Conservation (phyloP, 2,329 filamentous ascomycete genomes). For the Phaeosphaeria sp. region DNA sequence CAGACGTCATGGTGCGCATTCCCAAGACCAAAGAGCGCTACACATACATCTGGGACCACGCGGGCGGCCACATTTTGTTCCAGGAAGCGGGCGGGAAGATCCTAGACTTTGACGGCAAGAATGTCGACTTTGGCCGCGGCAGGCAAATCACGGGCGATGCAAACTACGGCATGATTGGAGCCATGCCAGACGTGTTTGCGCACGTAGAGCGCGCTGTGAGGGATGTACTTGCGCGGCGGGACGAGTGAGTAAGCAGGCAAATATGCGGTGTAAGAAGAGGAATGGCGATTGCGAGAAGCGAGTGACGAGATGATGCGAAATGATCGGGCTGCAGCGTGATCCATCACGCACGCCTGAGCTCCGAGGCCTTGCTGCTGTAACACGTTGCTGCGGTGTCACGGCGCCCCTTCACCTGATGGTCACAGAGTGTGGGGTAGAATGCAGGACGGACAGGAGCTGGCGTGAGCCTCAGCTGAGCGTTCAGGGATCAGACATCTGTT, state of each 20-base stretch:
- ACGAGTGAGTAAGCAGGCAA: not conserved
- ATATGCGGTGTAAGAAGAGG: not conserved
- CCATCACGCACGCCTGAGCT: not conserved
- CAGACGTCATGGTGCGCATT: conserved; percentile 58
- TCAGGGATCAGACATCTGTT: not conserved
- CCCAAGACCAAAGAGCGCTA: conserved; percentile 52
- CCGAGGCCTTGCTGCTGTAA: not conserved
- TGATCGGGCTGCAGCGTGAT: not conserved
- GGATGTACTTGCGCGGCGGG: conserved; percentile 25
- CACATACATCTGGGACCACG: conserved; percentile 63
- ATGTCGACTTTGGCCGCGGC: conserved; percentile 55
- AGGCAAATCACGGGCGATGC: conserved; percentile 39
- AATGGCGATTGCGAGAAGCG: not conserved
- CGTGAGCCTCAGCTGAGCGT: conserved; percentile 27
- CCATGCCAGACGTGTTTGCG: conserved; percentile 36
- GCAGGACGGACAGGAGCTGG: conserved; percentile 10
- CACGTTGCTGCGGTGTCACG: conserved; percentile 1
- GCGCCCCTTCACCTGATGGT: conserved; percentile 4
- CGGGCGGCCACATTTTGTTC: conserved; percentile 59
- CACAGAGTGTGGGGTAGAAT: conserved; percentile 11
- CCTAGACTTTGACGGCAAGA: conserved; percentile 58
- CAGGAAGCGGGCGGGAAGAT: conserved; percentile 59
- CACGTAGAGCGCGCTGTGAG: conserved; percentile 34
- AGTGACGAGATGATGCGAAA: not conserved
- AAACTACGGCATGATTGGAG: conserved; percentile 46